Percentiles rank a stretch among this genome's conserved stretches.
These are phyloP conservation scores for Penicillium manginii DNA, from an alignment of 495 filamentous ascomycete genomes.

Conservation along the genomic window DNA sequence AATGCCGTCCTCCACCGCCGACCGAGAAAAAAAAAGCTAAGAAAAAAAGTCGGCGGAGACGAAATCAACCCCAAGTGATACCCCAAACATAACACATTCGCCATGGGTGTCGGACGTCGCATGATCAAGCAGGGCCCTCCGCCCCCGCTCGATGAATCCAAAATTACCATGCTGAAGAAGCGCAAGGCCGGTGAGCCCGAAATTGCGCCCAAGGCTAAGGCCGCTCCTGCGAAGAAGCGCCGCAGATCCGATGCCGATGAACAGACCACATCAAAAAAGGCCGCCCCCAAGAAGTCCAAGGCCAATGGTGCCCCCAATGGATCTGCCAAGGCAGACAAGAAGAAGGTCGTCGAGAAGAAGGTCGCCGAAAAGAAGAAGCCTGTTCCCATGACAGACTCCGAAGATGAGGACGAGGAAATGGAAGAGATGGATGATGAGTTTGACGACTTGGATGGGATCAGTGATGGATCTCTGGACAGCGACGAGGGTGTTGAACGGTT, in stretches of 20 bases:
- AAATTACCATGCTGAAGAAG: slow-evolving; percentile 72
- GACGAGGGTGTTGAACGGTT: slow-evolving; percentile 52
- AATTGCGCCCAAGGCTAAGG: slow-evolving; percentile 38
- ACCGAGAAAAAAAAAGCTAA: slow-evolving; percentile 32
- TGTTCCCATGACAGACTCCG: slow-evolving; percentile 50
- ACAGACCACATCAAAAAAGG: slow-evolving; percentile 34
- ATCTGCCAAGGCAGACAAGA: slow-evolving; percentile 26
- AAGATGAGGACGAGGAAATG: slow-evolving; percentile 44
- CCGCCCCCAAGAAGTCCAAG: slow-evolving; percentile 49
- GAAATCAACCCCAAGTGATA: slow-evolving; percentile 21
- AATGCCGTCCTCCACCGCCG: slow-evolving; percentile 41
- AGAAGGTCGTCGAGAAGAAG: slow-evolving; percentile 37
- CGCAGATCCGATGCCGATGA: slow-evolving; percentile 56
- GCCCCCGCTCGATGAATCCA: slow-evolving; percentile 76
- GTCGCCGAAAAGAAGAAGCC: slow-evolving; percentile 42
- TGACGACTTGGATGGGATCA: slow-evolving; percentile 56
- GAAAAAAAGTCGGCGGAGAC: slow-evolving; percentile 30
- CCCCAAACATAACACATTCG: slow-evolving; percentile 32
- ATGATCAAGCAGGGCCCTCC: slow-evolving; percentile 96
- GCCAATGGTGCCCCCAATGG: slow-evolving; percentile 45
- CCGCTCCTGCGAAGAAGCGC: slow-evolving; percentile 67
- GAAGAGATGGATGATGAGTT: slow-evolving; percentile 52
- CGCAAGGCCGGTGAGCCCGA: slow-evolving; percentile 68
- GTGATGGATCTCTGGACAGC: slow-evolving; percentile 53
- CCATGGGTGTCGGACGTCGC: slow-evolving; percentile 87